Evolutionary conservation across 345 rosid genomes (phyloP).

Genomic region (Cardiospermum halicacabum): DNA sequence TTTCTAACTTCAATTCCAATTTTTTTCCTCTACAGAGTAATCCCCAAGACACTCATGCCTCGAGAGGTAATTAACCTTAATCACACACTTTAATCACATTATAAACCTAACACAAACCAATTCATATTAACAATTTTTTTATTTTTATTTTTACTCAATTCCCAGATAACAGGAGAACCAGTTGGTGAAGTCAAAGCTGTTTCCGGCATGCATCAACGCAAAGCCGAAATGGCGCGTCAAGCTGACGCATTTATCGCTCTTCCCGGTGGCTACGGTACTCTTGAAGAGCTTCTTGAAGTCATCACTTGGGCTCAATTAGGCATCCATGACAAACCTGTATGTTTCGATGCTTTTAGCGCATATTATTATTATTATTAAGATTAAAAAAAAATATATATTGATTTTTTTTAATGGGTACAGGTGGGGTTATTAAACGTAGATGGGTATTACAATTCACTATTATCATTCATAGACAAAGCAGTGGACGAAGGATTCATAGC

Average conservation of each 20-base stretch:
- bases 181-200: slow-evolving; percentile 69
- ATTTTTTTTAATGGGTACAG: slow-evolving; percentile 21
- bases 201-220: slow-evolving; percentile 73
- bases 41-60: slow-evolving; percentile 60
- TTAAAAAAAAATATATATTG: too few relatives aligned
- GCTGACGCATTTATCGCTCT: slow-evolving; percentile 76
- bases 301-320: slow-evolving; percentile 84
- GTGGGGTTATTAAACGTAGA: slow-evolving; percentile 75
- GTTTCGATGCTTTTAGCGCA: too few relatives aligned
- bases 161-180: slow-evolving; percentile 61
- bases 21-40: slow-evolving; percentile 30
- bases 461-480: slow-evolving; percentile 76
- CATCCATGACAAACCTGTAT: slow-evolving; percentile 71
- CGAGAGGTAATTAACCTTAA: slow-evolving; percentile 43
- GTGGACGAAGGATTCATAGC: slow-evolving; percentile 76
- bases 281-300: slow-evolving; percentile 70
- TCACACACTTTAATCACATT: too few relatives aligned
- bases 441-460: slow-evolving; percentile 64
- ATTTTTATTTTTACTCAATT: too few relatives aligned
- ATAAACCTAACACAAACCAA: too few relatives aligned
- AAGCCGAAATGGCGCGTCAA: slow-evolving; percentile 83
- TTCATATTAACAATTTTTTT: too few relatives aligned
- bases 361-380: too few relatives aligned
- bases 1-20: not conserved
- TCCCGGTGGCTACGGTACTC: slow-evolving; percentile 81